A percentile compares a stretch with the other conserved stretches of the same genome.
Conservation (phyloP, 169 alveolate species). For the Cystoisospora suis region DNA sequence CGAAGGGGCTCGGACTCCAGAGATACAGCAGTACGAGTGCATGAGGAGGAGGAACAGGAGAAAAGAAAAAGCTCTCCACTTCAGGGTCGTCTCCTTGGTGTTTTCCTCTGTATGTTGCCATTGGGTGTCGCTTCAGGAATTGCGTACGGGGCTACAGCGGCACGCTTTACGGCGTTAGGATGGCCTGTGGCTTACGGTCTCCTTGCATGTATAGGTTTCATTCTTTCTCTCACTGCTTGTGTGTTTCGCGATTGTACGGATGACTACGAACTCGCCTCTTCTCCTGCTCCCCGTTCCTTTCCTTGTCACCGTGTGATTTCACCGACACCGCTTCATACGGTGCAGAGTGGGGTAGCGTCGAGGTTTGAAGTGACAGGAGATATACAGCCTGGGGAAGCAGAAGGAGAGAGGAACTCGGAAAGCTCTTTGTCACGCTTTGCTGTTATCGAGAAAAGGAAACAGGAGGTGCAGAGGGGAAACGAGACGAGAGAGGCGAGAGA, state of each 20-base stretch:
- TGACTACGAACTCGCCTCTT: no score
- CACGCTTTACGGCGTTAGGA: not conserved
- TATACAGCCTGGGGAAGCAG: no score
- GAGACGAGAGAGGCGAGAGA: no score
- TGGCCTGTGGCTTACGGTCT: conserved; percentile 20
- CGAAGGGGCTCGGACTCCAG: not conserved
- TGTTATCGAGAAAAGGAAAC: no score
- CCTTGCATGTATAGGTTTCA: not conserved
- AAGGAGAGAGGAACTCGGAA: no score
- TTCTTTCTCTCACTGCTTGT: not conserved
- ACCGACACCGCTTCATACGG: no score
- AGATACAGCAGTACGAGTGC: not conserved
- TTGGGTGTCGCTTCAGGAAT: not conserved
- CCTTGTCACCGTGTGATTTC: no score
- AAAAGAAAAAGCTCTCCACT: not conserved
- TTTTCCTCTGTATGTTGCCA: not conserved
- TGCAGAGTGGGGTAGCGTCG: no score
- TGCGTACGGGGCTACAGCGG: not conserved
- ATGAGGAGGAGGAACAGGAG: not conserved
- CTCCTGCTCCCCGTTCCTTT: no score
- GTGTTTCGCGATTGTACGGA: not conserved
- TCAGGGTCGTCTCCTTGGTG: conserved; percentile 1
- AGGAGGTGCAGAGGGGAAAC: no score
- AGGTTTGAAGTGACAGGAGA: no score
- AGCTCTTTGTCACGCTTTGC: no score